Percentiles rank a stretch among this genome's conserved stretches.
Conservation (phyloP, 2,329 filamentous ascomycete genomes). For the Aureobasidium leucospermi region DNA sequence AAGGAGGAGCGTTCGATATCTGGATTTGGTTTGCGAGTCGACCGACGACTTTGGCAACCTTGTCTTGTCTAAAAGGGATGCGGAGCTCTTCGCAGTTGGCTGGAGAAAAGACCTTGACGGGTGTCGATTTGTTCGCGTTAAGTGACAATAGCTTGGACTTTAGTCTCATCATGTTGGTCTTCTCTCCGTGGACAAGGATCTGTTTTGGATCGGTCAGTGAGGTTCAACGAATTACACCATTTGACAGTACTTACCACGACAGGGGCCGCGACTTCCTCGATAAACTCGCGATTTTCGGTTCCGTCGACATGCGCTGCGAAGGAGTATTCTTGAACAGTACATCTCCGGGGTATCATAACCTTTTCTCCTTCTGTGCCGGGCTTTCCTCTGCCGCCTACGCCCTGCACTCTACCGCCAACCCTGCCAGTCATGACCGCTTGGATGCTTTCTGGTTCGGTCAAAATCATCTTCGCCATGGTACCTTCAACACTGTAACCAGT, state of each 20-base stretch:
- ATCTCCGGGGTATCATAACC: constrained; percentile 83
- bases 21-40: constrained; percentile 71
- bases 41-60: constrained; percentile 91
- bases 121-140: constrained; percentile 70
- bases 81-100: constrained; percentile 91
- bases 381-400: constrained; percentile 54
- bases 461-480: constrained; percentile 93
- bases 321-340: constrained; percentile 87
- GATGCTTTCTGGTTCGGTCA: constrained; percentile 91
- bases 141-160: constrained; percentile 93
- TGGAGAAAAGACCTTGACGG: constrained; percentile 88
- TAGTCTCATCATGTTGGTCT: constrained; percentile 95
- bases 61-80: constrained; percentile 93
- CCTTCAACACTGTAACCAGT: constrained; percentile 98
- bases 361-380: constrained; percentile 70
- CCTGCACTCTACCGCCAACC: constrained; percentile 29
- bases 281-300: constrained; percentile 91
- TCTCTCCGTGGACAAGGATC: constrained; percentile 95
- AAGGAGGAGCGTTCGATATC: constrained; percentile 46
- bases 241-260: constrained; percentile 67
- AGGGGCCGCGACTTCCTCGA: constrained; percentile 84
- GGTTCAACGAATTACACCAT: background rate
- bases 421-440: constrained; percentile 74
- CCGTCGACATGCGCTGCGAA: constrained; percentile 97
- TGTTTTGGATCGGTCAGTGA: constrained; percentile 29